Conservation (phyloP, 2,329 filamentous ascomycete species). For the Juglanconis oblonga region DNA sequence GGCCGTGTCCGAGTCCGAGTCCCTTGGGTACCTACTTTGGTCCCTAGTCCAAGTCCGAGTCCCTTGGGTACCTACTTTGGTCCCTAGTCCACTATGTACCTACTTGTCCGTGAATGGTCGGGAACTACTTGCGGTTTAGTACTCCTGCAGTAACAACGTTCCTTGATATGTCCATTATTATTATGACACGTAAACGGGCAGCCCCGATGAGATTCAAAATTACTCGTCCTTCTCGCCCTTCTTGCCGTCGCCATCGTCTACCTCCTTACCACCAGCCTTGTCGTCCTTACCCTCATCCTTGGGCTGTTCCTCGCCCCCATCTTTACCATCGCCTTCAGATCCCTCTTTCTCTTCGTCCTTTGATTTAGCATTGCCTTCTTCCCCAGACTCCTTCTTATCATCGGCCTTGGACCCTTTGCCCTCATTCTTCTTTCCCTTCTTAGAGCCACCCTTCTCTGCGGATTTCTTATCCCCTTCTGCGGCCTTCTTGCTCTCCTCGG, state of each 20-base stretch:
- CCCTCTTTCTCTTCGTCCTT: conserved; percentile 16
- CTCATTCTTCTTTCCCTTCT: conserved; percentile 25
- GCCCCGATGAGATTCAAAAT: background rate
- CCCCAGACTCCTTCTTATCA: background rate
- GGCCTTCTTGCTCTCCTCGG: conserved; percentile 7
- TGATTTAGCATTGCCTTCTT: conserved; percentile 13
- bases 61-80: too few species aligned
- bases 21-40: too few species aligned
- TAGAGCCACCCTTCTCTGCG: conserved; percentile 2
- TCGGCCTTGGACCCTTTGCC: conserved; percentile 1
- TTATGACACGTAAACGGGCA: too few species aligned
- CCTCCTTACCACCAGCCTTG: conserved; percentile 10
- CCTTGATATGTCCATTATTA: background rate
- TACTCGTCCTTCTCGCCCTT: conserved; percentile 14
- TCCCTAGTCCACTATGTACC: too few species aligned
- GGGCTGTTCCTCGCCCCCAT: conserved; percentile 12
- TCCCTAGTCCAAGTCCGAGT: too few species aligned
- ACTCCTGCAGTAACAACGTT: too few species aligned
- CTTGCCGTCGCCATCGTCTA: conserved; percentile 6
- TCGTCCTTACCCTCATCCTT: conserved; percentile 17
- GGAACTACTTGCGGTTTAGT: too few species aligned
- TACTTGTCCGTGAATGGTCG: too few species aligned
- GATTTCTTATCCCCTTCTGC: background rate
- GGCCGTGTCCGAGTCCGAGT: too few species aligned
- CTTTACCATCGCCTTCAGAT: conserved; percentile 7